These are phyloP conservation scores for Hypericum perforatum DNA, from an alignment of 345 rosid species.

Conservation along the genomic window DNA sequence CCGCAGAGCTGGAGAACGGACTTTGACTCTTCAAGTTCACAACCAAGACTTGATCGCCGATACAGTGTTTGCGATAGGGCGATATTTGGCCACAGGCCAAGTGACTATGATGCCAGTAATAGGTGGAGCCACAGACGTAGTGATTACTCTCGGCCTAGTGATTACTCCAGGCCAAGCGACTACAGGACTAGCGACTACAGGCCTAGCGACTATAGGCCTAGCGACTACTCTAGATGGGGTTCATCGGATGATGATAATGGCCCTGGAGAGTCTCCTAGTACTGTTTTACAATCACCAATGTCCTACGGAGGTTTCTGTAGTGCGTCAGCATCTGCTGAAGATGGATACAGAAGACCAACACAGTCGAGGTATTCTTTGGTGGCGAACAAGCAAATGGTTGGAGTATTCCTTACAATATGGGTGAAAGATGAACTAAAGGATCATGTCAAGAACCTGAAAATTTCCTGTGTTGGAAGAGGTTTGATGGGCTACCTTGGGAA, in stretches of 20 bases:
- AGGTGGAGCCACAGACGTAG: constrained; percentile 52
- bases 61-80: constrained; percentile 92
- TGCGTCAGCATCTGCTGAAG: constrained; percentile 50
- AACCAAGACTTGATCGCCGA: constrained; percentile 66
- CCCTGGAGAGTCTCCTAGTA: constrained; percentile 81
- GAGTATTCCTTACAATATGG: constrained; percentile 90
- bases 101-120: constrained; percentile 57
- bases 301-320: constrained; percentile 27
- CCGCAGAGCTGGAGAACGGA: constrained; percentile 79
- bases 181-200: constrained; percentile 75
- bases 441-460: constrained; percentile 85
- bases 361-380: constrained; percentile 77
- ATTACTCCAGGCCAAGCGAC: constrained; percentile 86
- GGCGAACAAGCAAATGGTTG: constrained; percentile 97
- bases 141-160: constrained; percentile 77
- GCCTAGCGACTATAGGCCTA: constrained; percentile 78
- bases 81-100: constrained; percentile 65
- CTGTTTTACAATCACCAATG: constrained; percentile 67
- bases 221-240: constrained; percentile 88
- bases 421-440: constrained; percentile 81
- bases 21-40: constrained; percentile 54
- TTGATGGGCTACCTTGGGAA: constrained; percentile 97
- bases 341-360: constrained; percentile 54
- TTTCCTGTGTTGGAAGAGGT: constrained; percentile 96
- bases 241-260: constrained; percentile 94